Base-by-base conservation (phyloP, 2,329 filamentous ascomycete species). In the Diaporthe capsici region DNA sequence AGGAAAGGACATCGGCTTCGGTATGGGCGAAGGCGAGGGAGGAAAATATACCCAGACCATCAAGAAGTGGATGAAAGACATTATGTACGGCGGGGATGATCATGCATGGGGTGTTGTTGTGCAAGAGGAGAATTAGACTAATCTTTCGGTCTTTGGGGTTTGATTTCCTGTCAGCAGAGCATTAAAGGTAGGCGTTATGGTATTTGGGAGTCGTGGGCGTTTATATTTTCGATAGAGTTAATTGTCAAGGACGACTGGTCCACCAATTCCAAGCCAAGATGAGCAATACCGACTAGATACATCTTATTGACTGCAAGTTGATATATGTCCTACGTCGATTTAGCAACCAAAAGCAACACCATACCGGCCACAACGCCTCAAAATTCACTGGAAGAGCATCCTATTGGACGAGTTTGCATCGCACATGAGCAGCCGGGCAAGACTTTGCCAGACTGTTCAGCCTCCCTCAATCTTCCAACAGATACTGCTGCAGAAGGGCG, bases 71-170 rank as follows among this genome's bases (percentile, higher is more conserved):
- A 85, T 95, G 78, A 87, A 88, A 78, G 91, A 93, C 78, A 94
- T 95, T 84, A 95, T 94, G 92, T 95, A 93, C 82, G 93, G 93
- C 76, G 89, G 89, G 75, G 90, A 89, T 81, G 81, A 92, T 75
- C 93, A 95, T 82, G 86, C 90, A 65, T 95, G 94, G 93, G 92
- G 90, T 49, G 89, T 94, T 73, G 88, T 94, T 49, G 88, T 95
- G 49, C 86, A 90, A 71, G 92, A 94, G 83, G 89, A 92, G 78
- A 49, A 63, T 37, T 79, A 65, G 76, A 20, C n/a, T 79, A 71
- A 77, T 22, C 12, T 22, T 39, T 31, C 31, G 17, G 37, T 4
- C 7, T 12, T 31, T 12, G 28, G 1, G 28, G n/a, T 37, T 25
- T 55, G 28, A 25, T 22, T 44, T 31, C 17, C 15, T 67, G 42